Evolutionary conservation across 305 asterid species (phyloP).

Genomic region (Striga hermonthica): DNA sequence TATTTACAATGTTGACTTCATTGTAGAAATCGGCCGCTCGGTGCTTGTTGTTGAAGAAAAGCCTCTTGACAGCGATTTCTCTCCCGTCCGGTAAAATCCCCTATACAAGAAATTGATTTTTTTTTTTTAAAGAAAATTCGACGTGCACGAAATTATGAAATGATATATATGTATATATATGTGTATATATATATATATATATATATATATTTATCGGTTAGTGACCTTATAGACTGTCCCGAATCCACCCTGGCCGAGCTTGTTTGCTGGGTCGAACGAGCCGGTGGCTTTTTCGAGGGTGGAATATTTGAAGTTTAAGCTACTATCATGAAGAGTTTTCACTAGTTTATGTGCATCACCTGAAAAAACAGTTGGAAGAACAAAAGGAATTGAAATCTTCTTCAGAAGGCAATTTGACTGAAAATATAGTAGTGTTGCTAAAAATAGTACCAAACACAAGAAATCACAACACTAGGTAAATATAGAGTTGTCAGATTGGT

Average conservation of each 20-base stretch:
- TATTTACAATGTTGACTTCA: slow-evolving; percentile 81
- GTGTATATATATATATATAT: too few species aligned
- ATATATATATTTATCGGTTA: neutral
- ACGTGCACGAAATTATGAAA: too few species aligned
- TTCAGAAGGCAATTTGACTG: too few species aligned
- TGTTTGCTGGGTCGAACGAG: slow-evolving; percentile 60
- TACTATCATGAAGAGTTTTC: slow-evolving; percentile 51
- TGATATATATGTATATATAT: too few species aligned
- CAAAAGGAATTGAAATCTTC: too few species aligned
- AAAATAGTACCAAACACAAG: too few species aligned
- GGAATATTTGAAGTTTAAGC: slow-evolving; percentile 71
- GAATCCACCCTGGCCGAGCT: slow-evolving; percentile 78
- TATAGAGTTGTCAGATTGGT: too few species aligned
- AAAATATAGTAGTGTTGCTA: too few species aligned
- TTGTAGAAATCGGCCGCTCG: slow-evolving; percentile 84
- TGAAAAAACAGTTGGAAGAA: slow-evolving; percentile 29
- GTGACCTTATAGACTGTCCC: slow-evolving; percentile 67
- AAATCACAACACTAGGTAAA: too few species aligned
- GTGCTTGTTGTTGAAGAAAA: slow-evolving; percentile 66
- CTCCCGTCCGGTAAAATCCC: slow-evolving; percentile 55
- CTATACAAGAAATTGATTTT: too few species aligned
- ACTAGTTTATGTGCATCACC: slow-evolving; percentile 47
- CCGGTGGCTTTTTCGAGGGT: slow-evolving; percentile 67
- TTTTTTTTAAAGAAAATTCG: too few species aligned
- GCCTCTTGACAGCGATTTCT: slow-evolving; percentile 84